A percentile compares a stretch with the other conserved stretches of the same genome.
phyloP scores from a whole-genome alignment of 495 filamentous ascomycete genomes.

The Neurospora sp. region DNA sequence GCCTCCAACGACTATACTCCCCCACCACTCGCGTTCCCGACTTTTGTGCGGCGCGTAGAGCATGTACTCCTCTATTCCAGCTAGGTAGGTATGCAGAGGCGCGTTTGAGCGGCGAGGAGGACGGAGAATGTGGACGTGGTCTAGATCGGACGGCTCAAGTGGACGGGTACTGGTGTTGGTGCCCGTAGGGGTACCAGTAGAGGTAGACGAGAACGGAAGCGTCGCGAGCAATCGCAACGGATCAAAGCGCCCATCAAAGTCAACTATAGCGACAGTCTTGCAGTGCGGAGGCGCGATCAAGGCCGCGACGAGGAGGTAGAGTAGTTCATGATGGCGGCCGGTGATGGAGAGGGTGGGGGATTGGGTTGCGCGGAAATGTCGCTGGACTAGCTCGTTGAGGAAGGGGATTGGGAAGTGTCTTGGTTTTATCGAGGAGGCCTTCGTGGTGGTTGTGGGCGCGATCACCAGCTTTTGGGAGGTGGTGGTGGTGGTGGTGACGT shows the following conservation, averaged over 20 bases:
- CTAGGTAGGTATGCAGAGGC: conserved; percentile 15
- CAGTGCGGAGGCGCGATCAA: conserved; percentile 44
- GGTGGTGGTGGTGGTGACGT: background rate
- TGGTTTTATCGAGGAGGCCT: background rate
- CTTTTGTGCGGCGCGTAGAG: conserved; percentile 34
- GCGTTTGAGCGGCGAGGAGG: conserved; percentile 9
- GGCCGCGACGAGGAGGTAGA: conserved; percentile 52
- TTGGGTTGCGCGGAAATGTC: conserved; percentile 25
- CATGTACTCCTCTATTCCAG: conserved; percentile 35
- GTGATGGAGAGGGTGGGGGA: conserved; percentile 29
- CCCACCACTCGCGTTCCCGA: conserved; percentile 39
- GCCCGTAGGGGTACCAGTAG: background rate
- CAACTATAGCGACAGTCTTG: conserved; percentile 58
- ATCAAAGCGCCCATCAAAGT: conserved; percentile 60
- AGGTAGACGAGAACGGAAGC: background rate
- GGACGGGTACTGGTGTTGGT: background rate
- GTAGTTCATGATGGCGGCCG: conserved; percentile 53
- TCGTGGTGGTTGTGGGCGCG: background rate
- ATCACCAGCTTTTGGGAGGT: background rate
- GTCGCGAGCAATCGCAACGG: conserved; percentile 40
- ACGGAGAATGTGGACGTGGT: conserved; percentile 34
- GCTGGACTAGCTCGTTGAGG: conserved; percentile 30
- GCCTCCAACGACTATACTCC: conserved; percentile 36
- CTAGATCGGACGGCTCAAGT: conserved; percentile 13
- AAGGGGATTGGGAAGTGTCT: conserved; percentile 29